Evolutionary conservation across 164 flowering plant species (phyloP).

Genomic region (Magnolia sinica): DNA sequence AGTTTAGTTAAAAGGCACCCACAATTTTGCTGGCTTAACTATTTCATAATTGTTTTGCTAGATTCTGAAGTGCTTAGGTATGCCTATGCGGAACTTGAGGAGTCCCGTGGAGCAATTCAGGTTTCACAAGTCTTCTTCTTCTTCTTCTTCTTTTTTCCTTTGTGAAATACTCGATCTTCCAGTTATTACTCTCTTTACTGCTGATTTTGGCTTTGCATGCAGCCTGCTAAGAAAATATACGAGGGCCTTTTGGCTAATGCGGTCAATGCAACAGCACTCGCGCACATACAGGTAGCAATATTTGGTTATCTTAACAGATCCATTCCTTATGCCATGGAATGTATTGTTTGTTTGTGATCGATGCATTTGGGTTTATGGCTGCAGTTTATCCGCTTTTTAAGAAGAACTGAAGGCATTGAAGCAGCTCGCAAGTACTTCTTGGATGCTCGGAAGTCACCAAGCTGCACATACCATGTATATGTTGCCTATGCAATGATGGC

Average conservation of each 20-base stretch:
- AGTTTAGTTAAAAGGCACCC: background rate
- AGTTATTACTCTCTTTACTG: conserved; percentile 1
- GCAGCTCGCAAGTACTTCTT: conserved; percentile 93
- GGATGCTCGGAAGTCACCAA: conserved; percentile 85
- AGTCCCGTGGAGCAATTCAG: conserved; percentile 87
- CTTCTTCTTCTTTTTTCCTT: background rate
- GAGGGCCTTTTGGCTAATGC: conserved; percentile 78
- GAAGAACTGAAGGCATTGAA: conserved; percentile 94
- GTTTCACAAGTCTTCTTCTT: conserved; percentile 24
- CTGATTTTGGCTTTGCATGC: conserved; percentile 28
- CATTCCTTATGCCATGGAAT: background rate
- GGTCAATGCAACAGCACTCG: conserved; percentile 57
- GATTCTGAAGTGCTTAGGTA: conserved; percentile 83
- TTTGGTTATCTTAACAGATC: background rate
- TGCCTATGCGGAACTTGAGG: conserved; percentile 96
- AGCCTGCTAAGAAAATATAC: conserved; percentile 86
- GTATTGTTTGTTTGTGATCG: conserved; percentile 1
- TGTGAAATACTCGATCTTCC: background rate
- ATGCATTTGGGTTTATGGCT: conserved; percentile 7
- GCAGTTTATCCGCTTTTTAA: conserved; percentile 89
- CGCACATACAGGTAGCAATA: conserved; percentile 78
- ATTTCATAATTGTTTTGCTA: conserved; percentile 13
- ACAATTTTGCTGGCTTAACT: background rate
- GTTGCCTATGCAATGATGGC: conserved; percentile 97
- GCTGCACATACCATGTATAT: conserved; percentile 88